A percentile compares a stretch with the other conserved stretches of the same genome.
Evolutionary conservation across 2,329 filamentous ascomycete species (phyloP).

Genomic region (Penicillium sp.): DNA sequence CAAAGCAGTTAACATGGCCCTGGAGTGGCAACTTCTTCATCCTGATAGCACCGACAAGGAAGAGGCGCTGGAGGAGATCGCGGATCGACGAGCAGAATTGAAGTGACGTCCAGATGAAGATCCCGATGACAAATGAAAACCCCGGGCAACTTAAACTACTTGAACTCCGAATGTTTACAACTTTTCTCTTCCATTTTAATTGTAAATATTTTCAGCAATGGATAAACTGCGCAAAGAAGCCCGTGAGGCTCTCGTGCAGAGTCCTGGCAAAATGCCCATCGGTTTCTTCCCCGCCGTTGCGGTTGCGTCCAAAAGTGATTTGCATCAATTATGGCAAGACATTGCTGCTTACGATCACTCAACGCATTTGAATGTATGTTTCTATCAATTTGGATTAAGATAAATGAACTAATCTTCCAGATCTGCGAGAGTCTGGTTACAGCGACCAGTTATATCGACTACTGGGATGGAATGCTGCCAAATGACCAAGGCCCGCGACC

Average conservation of each 20-base stretch:
- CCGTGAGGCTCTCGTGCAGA: conserved; percentile 24
- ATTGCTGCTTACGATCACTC: conserved; percentile 26
- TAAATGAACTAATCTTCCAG: conserved; percentile 19
- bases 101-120: conserved; percentile 31
- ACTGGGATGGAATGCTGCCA: conserved; percentile 16
- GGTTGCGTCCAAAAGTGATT: conserved; percentile 7
- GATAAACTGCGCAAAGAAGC: conserved; percentile 31
- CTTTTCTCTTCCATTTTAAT: neutral
- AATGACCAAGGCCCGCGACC: conserved; percentile 14
- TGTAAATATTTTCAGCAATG: conserved; percentile 17
- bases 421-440: conserved; percentile 35
- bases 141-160: conserved; percentile 6
- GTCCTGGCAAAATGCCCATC: conserved; percentile 13
- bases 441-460: conserved; percentile 25
- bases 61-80: conserved; percentile 62
- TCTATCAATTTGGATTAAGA: too few species aligned
- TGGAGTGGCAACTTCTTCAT: conserved; percentile 86
- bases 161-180: neutral
- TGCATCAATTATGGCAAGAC: conserved; percentile 34
- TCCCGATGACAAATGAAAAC: conserved; percentile 12
- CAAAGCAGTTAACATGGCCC: conserved; percentile 72
- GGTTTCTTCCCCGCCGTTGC: conserved; percentile 6
- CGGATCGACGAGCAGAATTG: conserved; percentile 53
- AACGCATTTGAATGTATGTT: conserved; percentile 27
- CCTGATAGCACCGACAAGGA: conserved; percentile 59